Evolutionary conservation across 805 yeast species (phyloP).

Genomic region (Saccharomycopsis javanensis): DNA sequence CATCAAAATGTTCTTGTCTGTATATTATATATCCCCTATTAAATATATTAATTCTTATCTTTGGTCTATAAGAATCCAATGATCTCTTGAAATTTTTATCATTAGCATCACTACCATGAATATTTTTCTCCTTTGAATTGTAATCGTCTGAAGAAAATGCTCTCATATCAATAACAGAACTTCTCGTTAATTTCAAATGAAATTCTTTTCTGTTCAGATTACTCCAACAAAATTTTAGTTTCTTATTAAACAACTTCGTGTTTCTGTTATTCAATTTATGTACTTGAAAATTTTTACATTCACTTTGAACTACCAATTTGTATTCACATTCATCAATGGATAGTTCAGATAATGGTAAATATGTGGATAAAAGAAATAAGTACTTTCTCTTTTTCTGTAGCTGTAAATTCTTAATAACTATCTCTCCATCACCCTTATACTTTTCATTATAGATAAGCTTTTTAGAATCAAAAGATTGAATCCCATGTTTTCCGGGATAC

Average conservation of each 20-base stretch:
- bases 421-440: slow-evolving; percentile 26
- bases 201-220: slow-evolving; percentile 32
- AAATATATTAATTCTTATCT: slow-evolving; percentile 37
- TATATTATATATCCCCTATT: slow-evolving; percentile 24
- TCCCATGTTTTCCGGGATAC: slow-evolving; percentile 23
- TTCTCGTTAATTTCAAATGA: slow-evolving; percentile 21
- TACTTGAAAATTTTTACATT: slow-evolving; percentile 20
- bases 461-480: slow-evolving; percentile 25
- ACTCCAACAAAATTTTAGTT: slow-evolving; percentile 30
- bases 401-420: slow-evolving; percentile 21
- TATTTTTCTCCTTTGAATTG: background rate
- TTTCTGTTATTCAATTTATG: slow-evolving; percentile 21
- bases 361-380: slow-evolving; percentile 39
- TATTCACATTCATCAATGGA: background rate
- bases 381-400: slow-evolving; percentile 31
- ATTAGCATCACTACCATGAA: background rate
- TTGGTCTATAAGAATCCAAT: slow-evolving; percentile 33
- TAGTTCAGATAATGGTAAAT: slow-evolving; percentile 24
- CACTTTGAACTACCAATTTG: background rate
- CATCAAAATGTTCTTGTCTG: slow-evolving; percentile 32
- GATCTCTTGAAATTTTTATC: background rate
- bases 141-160: slow-evolving; percentile 12
- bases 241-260: slow-evolving; percentile 28
- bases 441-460: slow-evolving; percentile 29
- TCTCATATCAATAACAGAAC: slow-evolving; percentile 22